A percentile compares a stretch with the other conserved stretches of the same genome.
phyloP scores from a whole-genome alignment of 805 yeast genomes.

The Nakazawaea holstii region DNA sequence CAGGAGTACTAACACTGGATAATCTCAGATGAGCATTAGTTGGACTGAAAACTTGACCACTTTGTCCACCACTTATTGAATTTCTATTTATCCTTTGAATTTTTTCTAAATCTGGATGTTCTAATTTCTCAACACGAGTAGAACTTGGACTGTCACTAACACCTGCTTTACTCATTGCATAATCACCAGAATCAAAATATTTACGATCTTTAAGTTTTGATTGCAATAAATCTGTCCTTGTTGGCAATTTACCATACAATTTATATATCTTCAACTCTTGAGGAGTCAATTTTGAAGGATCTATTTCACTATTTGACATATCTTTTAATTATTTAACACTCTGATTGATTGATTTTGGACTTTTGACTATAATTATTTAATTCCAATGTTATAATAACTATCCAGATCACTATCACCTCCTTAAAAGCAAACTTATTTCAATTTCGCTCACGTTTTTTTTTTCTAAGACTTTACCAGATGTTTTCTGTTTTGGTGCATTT shows the following conservation, averaged over 20 bases:
- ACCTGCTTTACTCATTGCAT: constrained; percentile 78
- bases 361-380: neutral
- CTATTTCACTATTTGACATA: constrained; percentile 19
- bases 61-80: constrained; percentile 44
- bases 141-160: constrained; percentile 22
- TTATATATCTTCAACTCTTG: constrained; percentile 76
- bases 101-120: constrained; percentile 51
- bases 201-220: constrained; percentile 81
- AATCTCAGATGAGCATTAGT: constrained; percentile 9
- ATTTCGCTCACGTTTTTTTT: no score
- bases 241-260: constrained; percentile 82
- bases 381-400: neutral
- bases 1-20: constrained; percentile 1
- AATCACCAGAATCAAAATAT: constrained; percentile 92
- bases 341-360: constrained; percentile 1
- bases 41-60: constrained; percentile 8
- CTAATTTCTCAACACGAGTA: constrained; percentile 26
- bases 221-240: constrained; percentile 68
- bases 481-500: no score
- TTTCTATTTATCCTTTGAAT: constrained; percentile 57
- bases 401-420: no score
- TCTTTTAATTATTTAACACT: neutral
- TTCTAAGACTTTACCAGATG: no score
- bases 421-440: no score
- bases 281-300: constrained; percentile 56